Percentiles rank a stretch among this genome's conserved stretches.
Conservation (phyloP, 768 basidiomycete genomes). For the Naganishia randhawae region DNA sequence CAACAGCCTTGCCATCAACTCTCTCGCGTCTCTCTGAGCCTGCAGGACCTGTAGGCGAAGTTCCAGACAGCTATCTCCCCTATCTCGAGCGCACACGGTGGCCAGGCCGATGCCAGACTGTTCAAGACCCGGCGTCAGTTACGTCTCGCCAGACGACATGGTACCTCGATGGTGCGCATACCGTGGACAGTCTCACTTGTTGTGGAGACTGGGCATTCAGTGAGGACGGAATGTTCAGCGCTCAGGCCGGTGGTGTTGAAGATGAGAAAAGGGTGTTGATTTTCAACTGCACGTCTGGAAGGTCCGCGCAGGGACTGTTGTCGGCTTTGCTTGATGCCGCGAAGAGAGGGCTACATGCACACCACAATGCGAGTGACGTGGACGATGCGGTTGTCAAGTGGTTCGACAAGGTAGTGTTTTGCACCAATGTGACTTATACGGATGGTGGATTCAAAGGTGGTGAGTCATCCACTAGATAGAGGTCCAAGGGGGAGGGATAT, state of each 20-base stretch:
- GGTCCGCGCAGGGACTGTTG: constrained; percentile 73
- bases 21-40: constrained; percentile 31
- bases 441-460: constrained; percentile 88
- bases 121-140: constrained; percentile 57
- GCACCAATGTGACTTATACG: constrained; percentile 89
- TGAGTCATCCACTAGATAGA: constrained; percentile 52
- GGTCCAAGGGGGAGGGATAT: background rate
- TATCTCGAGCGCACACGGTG: constrained; percentile 72
- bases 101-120: constrained; percentile 92
- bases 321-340: constrained; percentile 59
- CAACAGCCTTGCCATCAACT: constrained; percentile 38
- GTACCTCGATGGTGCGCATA: constrained; percentile 96
- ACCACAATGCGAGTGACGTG: background rate
- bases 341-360: constrained; percentile 31
- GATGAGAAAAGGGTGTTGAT: constrained; percentile 61
- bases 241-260: background rate
- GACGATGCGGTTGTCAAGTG: constrained; percentile 32
- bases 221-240: constrained; percentile 51
- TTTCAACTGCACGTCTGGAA: constrained; percentile 92
- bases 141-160: constrained; percentile 59
- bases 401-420: constrained; percentile 87
- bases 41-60: constrained; percentile 37
- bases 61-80: constrained; percentile 59
- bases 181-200: constrained; percentile 77
- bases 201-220: constrained; percentile 84